phyloP scores from a whole-genome alignment of 202 grass and related monocot genomes.

The Saccharum hybrid region DNA sequence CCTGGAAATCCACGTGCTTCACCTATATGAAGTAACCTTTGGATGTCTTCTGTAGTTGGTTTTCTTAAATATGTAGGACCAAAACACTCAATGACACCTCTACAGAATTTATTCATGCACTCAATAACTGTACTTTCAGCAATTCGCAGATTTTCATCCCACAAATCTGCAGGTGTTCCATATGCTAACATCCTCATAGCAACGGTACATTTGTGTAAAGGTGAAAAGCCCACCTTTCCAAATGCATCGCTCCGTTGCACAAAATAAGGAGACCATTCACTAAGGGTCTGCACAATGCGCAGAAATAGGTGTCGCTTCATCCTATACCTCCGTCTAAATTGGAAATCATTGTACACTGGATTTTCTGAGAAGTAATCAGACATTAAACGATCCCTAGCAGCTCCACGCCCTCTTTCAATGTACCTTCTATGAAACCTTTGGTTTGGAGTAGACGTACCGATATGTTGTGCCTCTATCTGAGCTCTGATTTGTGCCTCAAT shows the following conservation, averaged over 20 bases:
- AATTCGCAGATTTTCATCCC: background rate
- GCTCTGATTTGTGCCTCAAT: too few relatives aligned
- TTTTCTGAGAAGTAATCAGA: too few relatives aligned
- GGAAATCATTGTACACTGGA: too few relatives aligned
- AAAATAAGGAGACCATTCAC: too few relatives aligned
- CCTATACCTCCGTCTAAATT: too few relatives aligned
- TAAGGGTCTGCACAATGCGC: too few relatives aligned
- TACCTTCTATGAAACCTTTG: too few relatives aligned
- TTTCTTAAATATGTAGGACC: background rate
- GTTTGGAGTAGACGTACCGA: too few relatives aligned
- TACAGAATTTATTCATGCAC: background rate
- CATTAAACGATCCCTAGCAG: too few relatives aligned
- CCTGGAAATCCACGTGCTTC: background rate
- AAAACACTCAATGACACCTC: background rate
- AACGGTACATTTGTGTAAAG: background rate
- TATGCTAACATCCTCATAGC: slow-evolving; percentile 1
- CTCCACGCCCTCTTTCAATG: too few relatives aligned
- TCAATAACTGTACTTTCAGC: background rate
- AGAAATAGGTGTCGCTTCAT: too few relatives aligned
- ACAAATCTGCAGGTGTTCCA: background rate
- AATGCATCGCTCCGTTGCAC: background rate
- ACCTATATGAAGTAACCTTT: background rate
- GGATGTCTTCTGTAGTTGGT: background rate
- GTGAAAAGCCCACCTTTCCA: background rate
- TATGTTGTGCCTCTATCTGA: too few relatives aligned